phyloP scores from a whole-genome alignment of 2,329 filamentous ascomycete genomes.

The Hymenoscyphus fructigenus region DNA sequence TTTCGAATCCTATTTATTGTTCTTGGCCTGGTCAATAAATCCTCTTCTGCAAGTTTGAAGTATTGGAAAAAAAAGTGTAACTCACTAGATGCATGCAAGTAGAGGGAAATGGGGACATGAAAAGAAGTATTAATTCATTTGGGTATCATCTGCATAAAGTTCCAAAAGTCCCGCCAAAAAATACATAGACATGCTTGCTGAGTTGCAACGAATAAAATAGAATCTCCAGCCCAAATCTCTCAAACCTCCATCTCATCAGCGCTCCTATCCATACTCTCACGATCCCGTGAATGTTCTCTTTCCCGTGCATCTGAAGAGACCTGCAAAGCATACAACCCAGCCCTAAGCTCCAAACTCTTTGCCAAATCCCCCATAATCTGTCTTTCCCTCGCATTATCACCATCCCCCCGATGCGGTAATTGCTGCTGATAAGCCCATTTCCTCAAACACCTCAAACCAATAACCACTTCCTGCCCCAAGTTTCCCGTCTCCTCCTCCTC shows the following conservation, averaged over 20 bases:
- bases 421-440: slow-evolving; percentile 12
- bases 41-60: too few relatives aligned
- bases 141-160: slow-evolving; percentile 4
- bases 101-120: background rate
- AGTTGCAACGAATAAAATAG: background rate
- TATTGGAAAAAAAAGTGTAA: too few relatives aligned
- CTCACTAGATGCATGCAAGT: background rate
- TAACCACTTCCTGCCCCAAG: slow-evolving; percentile 3
- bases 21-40: too few relatives aligned
- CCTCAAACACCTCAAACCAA: slow-evolving; percentile 8
- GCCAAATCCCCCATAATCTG: slow-evolving; percentile 8
- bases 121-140: slow-evolving; percentile 3
- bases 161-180: background rate
- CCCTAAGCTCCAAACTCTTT: slow-evolving; percentile 9
- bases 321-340: slow-evolving; percentile 7
- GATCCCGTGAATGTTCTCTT: background rate
- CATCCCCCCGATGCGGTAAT: background rate
- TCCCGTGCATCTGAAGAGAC: slow-evolving; percentile 5
- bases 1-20: too few relatives aligned
- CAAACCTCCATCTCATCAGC: background rate
- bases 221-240: background rate
- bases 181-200: background rate
- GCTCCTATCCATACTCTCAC: background rate
- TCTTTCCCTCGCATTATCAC: background rate
- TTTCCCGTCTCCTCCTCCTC: slow-evolving; percentile 10